Evolutionary conservation across 768 basidiomycete species (phyloP).

Genomic region (Podaxis sp.): DNA sequence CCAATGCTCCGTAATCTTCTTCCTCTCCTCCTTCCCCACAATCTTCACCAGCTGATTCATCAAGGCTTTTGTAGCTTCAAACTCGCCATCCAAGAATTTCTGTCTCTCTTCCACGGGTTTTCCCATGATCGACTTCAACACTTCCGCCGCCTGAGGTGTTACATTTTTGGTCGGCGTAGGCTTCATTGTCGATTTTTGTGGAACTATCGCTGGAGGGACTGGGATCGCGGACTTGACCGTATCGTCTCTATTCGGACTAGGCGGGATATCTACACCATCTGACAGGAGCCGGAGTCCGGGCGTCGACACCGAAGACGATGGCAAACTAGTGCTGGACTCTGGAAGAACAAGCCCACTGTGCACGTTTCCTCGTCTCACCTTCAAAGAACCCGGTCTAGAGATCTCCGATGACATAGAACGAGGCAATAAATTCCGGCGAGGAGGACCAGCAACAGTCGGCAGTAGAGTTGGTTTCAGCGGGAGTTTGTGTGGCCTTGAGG

Average conservation of each 20-base stretch:
- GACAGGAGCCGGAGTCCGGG: background rate
- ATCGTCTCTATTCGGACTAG: background rate
- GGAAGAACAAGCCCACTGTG: background rate
- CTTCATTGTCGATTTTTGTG: background rate
- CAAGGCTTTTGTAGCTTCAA: slow-evolving; percentile 47
- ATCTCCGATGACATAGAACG: background rate
- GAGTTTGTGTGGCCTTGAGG: background rate
- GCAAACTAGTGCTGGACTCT: background rate
- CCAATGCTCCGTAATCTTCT: slow-evolving; percentile 38
- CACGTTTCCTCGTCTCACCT: background rate
- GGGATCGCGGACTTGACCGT: background rate
- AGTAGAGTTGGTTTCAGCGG: too few species aligned
- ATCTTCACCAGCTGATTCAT: slow-evolving; percentile 44
- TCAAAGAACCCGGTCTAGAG: background rate
- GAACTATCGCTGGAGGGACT: background rate
- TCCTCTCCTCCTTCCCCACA: slow-evolving; percentile 47
- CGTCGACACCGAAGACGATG: background rate
- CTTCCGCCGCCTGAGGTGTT: slow-evolving; percentile 1
- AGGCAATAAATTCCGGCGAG: background rate
- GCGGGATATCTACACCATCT: background rate
- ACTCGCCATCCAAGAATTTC: slow-evolving; percentile 43
- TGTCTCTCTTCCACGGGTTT: slow-evolving; percentile 43
- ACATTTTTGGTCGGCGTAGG: background rate
- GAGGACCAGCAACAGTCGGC: background rate
- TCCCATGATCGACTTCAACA: background rate